Evolutionary conservation across 2,329 filamentous ascomycete genomes (phyloP), one percentile per base, ranked within the genome.

Genomic region (Aspergillus thermomutatus): DNA sequence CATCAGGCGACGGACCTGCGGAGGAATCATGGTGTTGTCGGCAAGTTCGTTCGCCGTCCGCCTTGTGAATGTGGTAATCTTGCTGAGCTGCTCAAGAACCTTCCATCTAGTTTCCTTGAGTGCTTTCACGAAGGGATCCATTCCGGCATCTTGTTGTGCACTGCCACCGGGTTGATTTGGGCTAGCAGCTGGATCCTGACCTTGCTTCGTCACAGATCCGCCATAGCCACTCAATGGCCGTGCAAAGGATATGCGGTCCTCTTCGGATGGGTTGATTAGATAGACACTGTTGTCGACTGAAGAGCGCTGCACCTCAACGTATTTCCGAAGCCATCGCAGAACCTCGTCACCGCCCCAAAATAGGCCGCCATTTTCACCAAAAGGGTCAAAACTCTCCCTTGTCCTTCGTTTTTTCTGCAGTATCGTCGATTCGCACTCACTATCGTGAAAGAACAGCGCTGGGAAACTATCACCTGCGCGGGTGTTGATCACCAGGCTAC

Each of bases 341-440:
- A 97, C 89, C 76, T 99, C 93, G 71, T 99, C 94, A 4, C 94
- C 94, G 55, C 94, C 95, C 94, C 95, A 99, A 70, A 97, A 97
- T 81, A 96, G 88, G 52, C 60, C 65, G 0, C 93, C 93, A 61
- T 83, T 83, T 60, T 91, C 90, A 17, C 88, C 87, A 72, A 97
- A 97, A 0, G 92, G 92, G 66, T 97, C 92, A 67, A 99, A 97
- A 46, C 80, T 90, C 65, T 97, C 91, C 60, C 83, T 84, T 0
- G 91, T 86, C 53, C 90, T 80, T 75, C 88, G 91, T 81, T 94
- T 96, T 77, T 95, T 91, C 75, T 97, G 93, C 55, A 95, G 76
- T 23, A 97, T 96, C 0, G 94, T 99, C 53, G 90, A 95, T 75
- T 96, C 90, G 69, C 94, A 99, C 77, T 99, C 94, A 60, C 87